Conservation (phyloP, 768 basidiomycete species). For the Boletus pseudo-olivaceus region DNA sequence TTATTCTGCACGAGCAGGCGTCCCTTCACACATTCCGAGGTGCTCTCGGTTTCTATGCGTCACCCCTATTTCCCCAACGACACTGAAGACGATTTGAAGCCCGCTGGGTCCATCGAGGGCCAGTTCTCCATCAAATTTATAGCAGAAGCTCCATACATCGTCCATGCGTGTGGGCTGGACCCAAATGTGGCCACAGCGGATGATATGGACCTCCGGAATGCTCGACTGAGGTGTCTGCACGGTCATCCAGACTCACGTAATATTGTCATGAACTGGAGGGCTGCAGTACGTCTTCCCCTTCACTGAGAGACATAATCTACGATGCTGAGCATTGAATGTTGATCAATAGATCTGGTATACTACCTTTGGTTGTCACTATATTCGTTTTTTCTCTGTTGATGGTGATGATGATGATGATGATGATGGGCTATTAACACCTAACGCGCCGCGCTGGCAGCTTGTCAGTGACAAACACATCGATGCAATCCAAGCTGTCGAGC, state of each 20-base stretch:
- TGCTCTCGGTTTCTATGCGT: background rate
- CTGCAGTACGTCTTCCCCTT: slow-evolving; percentile 1
- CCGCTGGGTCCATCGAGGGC: background rate
- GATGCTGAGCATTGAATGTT: no score
- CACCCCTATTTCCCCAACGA: fast-evolving
- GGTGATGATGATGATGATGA: no score
- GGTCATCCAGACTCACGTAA: background rate
- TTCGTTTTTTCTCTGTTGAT: no score
- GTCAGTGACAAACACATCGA: background rate
- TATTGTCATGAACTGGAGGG: slow-evolving; percentile 3
- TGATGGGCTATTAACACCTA: no score
- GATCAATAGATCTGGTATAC: slow-evolving; percentile 1
- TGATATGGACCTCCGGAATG: slow-evolving; percentile 14
- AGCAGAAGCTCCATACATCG: slow-evolving; percentile 3
- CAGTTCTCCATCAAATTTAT: background rate
- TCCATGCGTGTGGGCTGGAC: slow-evolving; percentile 8
- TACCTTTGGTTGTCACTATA: no score
- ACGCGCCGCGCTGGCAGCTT: slow-evolving; percentile 2
- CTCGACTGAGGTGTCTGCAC: slow-evolving; percentile 5
- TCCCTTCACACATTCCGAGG: background rate
- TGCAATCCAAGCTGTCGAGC: background rate
- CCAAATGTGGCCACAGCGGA: slow-evolving; percentile 2
- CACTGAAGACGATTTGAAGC: background rate
- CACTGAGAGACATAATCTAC: background rate
- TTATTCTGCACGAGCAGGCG: background rate